phyloP scores from a whole-genome alignment of 768 basidiomycete genomes.

The Lepiota brunneoincarnata region DNA sequence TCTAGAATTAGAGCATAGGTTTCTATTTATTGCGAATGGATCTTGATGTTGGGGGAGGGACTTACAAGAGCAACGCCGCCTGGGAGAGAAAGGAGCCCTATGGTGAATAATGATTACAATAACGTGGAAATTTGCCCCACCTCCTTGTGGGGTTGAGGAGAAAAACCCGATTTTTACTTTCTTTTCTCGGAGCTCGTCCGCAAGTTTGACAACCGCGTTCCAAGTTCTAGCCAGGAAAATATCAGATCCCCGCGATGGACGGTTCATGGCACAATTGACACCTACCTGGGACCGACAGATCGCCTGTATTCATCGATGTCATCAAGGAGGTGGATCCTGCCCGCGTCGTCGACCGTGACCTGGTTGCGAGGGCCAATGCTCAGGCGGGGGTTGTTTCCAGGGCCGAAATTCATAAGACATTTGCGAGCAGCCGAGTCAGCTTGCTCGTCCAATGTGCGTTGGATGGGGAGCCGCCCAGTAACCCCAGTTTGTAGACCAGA shows the following conservation, averaged over 20 bases:
- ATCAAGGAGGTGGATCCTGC: conserved; percentile 83
- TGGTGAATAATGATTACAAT: conserved; percentile 12
- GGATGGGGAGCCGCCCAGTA: conserved; percentile 62
- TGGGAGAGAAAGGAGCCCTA: conserved; percentile 25
- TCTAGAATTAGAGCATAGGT: conserved; percentile 40
- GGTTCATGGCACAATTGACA: neutral
- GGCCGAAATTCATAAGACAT: conserved; percentile 79
- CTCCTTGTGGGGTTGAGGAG: conserved; percentile 93
- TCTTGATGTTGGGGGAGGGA: conserved; percentile 22
- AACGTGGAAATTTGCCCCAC: conserved; percentile 34
- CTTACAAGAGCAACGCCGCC: conserved; percentile 92
- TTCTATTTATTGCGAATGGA: conserved; percentile 15
- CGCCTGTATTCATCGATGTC: conserved; percentile 76
- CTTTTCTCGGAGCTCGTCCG: conserved; percentile 81
- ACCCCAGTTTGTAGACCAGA: conserved; percentile 43
- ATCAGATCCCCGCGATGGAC: conserved; percentile 10
- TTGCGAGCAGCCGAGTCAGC: conserved; percentile 87
- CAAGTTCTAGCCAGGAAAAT: conserved; percentile 48
- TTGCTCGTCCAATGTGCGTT: conserved; percentile 79
- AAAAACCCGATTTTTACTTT: conserved; percentile 92
- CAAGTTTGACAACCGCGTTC: conserved; percentile 79
- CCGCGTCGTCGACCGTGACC: conserved; percentile 84
- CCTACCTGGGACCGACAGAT: conserved; percentile 60
- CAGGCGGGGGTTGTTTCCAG: conserved; percentile 80
- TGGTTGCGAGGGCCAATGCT: conserved; percentile 82